These are phyloP conservation scores for Bipolaris cookei DNA, from an alignment of 2,329 filamentous ascomycete species.

Conservation along the genomic window DNA sequence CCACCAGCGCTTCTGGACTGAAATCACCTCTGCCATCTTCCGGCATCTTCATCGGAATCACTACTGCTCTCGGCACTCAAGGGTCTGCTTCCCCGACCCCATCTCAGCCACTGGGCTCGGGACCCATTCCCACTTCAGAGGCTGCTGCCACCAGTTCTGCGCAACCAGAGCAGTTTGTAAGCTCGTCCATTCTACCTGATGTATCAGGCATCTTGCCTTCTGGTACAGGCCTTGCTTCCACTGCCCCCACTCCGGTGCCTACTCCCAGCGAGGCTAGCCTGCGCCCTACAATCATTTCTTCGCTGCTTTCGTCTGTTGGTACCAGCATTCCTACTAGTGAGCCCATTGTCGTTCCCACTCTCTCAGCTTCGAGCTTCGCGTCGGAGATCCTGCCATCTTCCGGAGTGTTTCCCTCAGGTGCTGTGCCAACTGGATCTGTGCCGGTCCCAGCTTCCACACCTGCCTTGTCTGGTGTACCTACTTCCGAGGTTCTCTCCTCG, in stretches of 20 bases:
- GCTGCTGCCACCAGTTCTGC: constrained; percentile 19
- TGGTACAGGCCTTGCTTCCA: constrained; percentile 23
- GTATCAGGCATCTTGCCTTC: constrained; percentile 28
- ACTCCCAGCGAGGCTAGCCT: constrained; percentile 23
- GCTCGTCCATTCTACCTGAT: constrained; percentile 31
- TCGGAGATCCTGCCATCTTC: constrained; percentile 18
- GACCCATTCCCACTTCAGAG: constrained; percentile 33
- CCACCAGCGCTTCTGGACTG: constrained; percentile 24
- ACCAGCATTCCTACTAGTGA: constrained; percentile 24
- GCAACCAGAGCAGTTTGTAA: constrained; percentile 17
- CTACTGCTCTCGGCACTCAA: constrained; percentile 42
- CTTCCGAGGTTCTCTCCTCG: constrained; percentile 15
- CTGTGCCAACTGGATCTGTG: constrained; percentile 10
- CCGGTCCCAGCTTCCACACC: background rate
- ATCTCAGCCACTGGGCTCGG: constrained; percentile 20
- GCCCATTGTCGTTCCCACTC: constrained; percentile 14
- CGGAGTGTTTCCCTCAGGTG: constrained; percentile 14
- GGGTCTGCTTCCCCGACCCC: constrained; percentile 18
- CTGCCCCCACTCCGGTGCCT: constrained; percentile 23
- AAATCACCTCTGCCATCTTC: constrained; percentile 19
- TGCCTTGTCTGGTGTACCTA: constrained; percentile 12
- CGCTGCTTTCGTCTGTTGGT: constrained; percentile 27
- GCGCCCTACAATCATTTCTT: constrained; percentile 24
- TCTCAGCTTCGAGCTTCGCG: constrained; percentile 15
- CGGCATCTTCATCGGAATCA: constrained; percentile 46